These are phyloP conservation scores for Aspergillus heteromorphus DNA, from an alignment of 495 filamentous ascomycete genomes.

Conservation along the genomic window DNA sequence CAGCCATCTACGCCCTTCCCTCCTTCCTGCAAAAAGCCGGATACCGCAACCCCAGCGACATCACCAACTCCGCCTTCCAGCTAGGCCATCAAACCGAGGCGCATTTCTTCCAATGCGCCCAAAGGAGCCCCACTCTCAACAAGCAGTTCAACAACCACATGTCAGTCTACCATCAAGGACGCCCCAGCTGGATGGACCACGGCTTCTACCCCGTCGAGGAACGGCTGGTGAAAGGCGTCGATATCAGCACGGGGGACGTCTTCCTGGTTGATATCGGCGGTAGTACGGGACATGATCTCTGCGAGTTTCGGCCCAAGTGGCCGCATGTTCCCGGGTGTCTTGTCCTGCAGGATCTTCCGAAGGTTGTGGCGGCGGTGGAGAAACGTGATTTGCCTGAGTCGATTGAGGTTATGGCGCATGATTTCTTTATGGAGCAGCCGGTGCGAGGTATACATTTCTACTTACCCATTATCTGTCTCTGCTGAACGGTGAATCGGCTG, in stretches of 20 bases:
- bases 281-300: conserved; percentile 25
- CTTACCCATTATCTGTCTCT: background rate
- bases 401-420: conserved; percentile 28
- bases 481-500: background rate
- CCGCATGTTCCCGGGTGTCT: conserved; percentile 25
- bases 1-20: conserved; percentile 18
- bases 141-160: conserved; percentile 42
- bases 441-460: background rate
- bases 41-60: conserved; percentile 22
- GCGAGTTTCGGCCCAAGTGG: conserved; percentile 28
- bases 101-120: conserved; percentile 19
- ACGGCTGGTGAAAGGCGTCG: conserved; percentile 23
- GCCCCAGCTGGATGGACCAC: conserved; percentile 39
- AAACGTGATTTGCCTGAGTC: conserved; percentile 14
- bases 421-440: conserved; percentile 5
- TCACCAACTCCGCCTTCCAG: conserved; percentile 20
- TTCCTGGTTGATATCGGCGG: conserved; percentile 36
- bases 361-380: conserved; percentile 10
- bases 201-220: conserved; percentile 39
- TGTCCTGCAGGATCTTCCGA: conserved; percentile 31
- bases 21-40: conserved; percentile 18
- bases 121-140: conserved; percentile 11
- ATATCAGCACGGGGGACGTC: conserved; percentile 9
- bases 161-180: conserved; percentile 38
- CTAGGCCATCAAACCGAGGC: conserved; percentile 17